A percentile compares a stretch with the other conserved stretches of the same genome.
phyloP scores from a whole-genome alignment of 257 asterid genomes.

The Forsythia viridissima region DNA sequence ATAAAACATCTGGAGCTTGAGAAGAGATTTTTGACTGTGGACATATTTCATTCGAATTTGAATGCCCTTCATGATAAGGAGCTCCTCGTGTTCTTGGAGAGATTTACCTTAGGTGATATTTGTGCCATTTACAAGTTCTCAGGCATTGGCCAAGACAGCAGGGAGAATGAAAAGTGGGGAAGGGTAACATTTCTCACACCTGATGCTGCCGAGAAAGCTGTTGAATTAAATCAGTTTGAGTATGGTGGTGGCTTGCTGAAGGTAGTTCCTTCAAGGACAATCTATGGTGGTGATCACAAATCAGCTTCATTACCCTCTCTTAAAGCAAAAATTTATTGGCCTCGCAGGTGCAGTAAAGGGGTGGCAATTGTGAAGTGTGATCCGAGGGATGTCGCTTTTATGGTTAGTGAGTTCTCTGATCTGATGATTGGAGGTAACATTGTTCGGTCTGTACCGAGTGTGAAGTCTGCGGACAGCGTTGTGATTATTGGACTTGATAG shows the following conservation, averaged over 20 bases:
- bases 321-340: conserved; percentile 81
- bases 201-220: conserved; percentile 70
- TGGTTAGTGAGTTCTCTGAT: conserved; percentile 54
- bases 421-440: conserved; percentile 44
- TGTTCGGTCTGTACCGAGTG: conserved; percentile 44
- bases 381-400: conserved; percentile 49
- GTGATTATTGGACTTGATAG: conserved; percentile 52
- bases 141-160: conserved; percentile 38
- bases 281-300: conserved; percentile 46
- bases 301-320: conserved; percentile 50
- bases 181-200: conserved; percentile 83
- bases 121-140: conserved; percentile 59
- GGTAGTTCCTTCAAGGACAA: conserved; percentile 57
- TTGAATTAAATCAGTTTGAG: conserved; percentile 40
- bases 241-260: conserved; percentile 58
- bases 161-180: conserved; percentile 77
- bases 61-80: conserved; percentile 58
- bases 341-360: conserved; percentile 86
- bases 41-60: conserved; percentile 53
- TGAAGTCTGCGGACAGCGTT: conserved; percentile 33
- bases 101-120: conserved; percentile 46
- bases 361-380: conserved; percentile 66
- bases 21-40: conserved; percentile 74
- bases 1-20: conserved; percentile 89
- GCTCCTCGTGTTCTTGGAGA: conserved; percentile 69